A percentile compares a stretch with the other conserved stretches of the same genome.
Conservation (phyloP, 164 flowering plant species). For the Magnolia officinalis region DNA sequence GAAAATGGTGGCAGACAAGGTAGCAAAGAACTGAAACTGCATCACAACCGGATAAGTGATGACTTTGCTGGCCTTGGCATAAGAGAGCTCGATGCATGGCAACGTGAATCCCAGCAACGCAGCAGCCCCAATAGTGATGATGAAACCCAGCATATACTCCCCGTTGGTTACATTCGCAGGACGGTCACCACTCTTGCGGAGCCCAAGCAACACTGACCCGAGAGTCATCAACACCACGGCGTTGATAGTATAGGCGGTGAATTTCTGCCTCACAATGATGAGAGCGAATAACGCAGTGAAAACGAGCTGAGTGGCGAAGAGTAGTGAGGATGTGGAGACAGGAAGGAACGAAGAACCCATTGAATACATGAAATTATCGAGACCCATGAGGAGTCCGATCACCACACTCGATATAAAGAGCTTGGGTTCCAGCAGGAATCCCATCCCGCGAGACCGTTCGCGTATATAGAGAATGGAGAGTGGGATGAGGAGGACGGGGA, state of each 20-base stretch:
- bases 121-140: conserved; percentile 17
- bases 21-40: conserved; percentile 16
- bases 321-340: conserved; percentile 26
- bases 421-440: background rate
- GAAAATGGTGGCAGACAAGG: background rate
- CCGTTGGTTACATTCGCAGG: conserved; percentile 17
- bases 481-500: background rate
- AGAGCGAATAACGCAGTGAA: conserved; percentile 33
- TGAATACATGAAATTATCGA: conserved; percentile 15
- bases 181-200: conserved; percentile 16
- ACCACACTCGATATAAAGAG: background rate
- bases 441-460: background rate
- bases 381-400: background rate
- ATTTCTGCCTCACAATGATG: conserved; percentile 23
- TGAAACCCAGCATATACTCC: conserved; percentile 24
- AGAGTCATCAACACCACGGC: conserved; percentile 30
- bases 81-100: conserved; percentile 17
- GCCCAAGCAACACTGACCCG: conserved; percentile 21
- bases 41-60: conserved; percentile 23
- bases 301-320: conserved; percentile 26
- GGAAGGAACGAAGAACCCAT: conserved; percentile 19
- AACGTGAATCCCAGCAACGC: conserved; percentile 18
- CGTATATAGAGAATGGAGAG: background rate
- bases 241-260: conserved; percentile 26
- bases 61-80: conserved; percentile 11